Evolutionary conservation across 495 filamentous ascomycete genomes (phyloP), one percentile per base, ranked within the genome.

Genomic region (Xylaria bambusicola): DNA sequence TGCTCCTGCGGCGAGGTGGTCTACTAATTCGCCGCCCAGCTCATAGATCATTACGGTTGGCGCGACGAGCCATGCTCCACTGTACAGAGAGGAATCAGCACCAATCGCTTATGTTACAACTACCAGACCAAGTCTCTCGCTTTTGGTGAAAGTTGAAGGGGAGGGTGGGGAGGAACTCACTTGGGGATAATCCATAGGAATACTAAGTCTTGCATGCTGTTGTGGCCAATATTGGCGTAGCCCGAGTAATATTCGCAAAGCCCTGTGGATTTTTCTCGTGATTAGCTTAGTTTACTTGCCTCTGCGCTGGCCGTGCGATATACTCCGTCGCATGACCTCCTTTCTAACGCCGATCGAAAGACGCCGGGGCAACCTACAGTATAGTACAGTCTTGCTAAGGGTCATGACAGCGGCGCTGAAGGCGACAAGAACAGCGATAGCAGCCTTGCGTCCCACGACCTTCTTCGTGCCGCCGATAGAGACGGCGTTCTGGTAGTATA

Each of bases 301-400:
- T n/a, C n/a, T n/a, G n/a, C n/a, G n/a, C n/a, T n/a, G n/a, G n/a
- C n/a, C n/a, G n/a, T n/a, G n/a, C n/a, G n/a, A n/a, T n/a, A 35
- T 17, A 31, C 15, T 23, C 23, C 13, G 23, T 42, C 38, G 8
- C 13, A 27, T 6, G 1, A 36, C 29, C 15, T 38, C 15, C 23
- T 17, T 18, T 13, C 27, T 6, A 18, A 33, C 18, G 52, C 51
- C 17, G 29, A 31, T 33, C 17, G 10, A 21, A 49, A 7, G 24
- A 35, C 6, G 40, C 6, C 21, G 15, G 8, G 10, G 27, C 26
- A 54, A 80, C 86, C 79, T 66, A 92, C 92, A 88, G 66, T 97
- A 98, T 15, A 98, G 73, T 54, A 89, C 66, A 15, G 93, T 97
- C 84, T 97, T 97, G 73, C 86, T 88, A 1, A 94, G 65, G 1